A percentile compares a stretch with the other conserved stretches of the same genome.
These are phyloP conservation scores for Brettanomyces nanus DNA, from an alignment of 805 yeast species.

Conservation along the genomic window DNA sequence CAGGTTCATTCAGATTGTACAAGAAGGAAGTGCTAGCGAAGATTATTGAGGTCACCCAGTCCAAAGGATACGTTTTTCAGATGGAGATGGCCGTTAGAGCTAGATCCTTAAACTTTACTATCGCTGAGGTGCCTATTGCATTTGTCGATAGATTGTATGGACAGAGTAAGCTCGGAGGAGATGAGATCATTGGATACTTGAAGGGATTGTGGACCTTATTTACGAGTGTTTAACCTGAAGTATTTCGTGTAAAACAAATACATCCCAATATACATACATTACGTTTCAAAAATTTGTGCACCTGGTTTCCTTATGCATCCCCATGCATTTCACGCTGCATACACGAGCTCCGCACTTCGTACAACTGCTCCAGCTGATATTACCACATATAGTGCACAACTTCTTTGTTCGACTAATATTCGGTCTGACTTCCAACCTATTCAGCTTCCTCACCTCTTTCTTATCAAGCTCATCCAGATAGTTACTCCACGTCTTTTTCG, in stretches of 20 bases:
- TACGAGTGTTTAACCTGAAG: constrained; percentile 39
- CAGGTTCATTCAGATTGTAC: constrained; percentile 72
- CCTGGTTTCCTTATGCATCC: constrained; percentile 36
- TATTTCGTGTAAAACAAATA: not conserved
- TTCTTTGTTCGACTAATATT: constrained; percentile 29
- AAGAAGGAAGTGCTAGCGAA: constrained; percentile 60
- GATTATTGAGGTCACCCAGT: constrained; percentile 57
- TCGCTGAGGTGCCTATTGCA: constrained; percentile 72
- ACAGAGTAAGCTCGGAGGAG: constrained; percentile 72
- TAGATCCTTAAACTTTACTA: constrained; percentile 58
- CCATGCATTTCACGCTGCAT: constrained; percentile 33
- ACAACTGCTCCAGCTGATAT: constrained; percentile 32
- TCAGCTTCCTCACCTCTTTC: constrained; percentile 24
- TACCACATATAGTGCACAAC: constrained; percentile 39
- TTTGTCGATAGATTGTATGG: constrained; percentile 77
- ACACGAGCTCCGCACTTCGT: constrained; percentile 33
- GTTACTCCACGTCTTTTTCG: constrained; percentile 33
- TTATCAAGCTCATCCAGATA: constrained; percentile 36
- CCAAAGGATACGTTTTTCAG: constrained; percentile 79
- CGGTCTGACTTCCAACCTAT: constrained; percentile 24
- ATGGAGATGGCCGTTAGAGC: constrained; percentile 89
- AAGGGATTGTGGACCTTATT: constrained; percentile 71
- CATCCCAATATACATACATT: not conserved
- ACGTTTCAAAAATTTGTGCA: constrained; percentile 26
- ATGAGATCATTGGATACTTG: constrained; percentile 69